These are phyloP conservation scores for Teunomyces pallodes DNA, from an alignment of 805 yeast species.

Conservation along the genomic window DNA sequence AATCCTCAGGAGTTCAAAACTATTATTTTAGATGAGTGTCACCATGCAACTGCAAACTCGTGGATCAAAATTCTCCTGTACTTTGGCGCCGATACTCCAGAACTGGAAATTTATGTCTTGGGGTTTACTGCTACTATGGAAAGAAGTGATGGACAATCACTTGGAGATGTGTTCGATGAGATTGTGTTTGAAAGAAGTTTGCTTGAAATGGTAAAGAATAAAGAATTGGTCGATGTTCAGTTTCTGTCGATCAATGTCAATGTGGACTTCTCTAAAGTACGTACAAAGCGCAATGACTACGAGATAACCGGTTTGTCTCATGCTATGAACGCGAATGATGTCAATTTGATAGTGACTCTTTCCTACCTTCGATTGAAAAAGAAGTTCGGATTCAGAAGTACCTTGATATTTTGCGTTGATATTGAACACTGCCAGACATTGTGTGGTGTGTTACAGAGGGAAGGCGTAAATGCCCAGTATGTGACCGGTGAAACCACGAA, in stretches of 20 bases:
- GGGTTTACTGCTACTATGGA: constrained; percentile 90
- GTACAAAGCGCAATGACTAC: constrained; percentile 50
- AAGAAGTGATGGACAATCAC: constrained; percentile 65
- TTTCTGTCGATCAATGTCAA: constrained; percentile 57
- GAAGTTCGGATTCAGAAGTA: constrained; percentile 47
- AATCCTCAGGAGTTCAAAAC: constrained; percentile 63
- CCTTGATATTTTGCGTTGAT: constrained; percentile 77
- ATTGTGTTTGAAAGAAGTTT: constrained; percentile 69
- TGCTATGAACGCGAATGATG: constrained; percentile 52
- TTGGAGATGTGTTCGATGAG: constrained; percentile 64
- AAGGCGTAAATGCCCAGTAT: constrained; percentile 67
- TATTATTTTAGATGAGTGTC: constrained; percentile 87
- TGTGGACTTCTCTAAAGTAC: constrained; percentile 40
- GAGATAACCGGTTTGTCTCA: constrained; percentile 47
- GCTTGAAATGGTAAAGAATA: constrained; percentile 61
- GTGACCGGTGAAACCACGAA: constrained; percentile 66
- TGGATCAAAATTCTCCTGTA: constrained; percentile 58
- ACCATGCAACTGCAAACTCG: constrained; percentile 76
- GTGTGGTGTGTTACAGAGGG: constrained; percentile 47
- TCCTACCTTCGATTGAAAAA: constrained; percentile 40
- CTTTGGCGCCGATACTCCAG: constrained; percentile 47
- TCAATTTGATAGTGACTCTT: constrained; percentile 58
- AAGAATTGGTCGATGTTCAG: constrained; percentile 67
- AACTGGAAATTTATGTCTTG: constrained; percentile 52
- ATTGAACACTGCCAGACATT: constrained; percentile 61